A percentile compares a stretch with the other conserved stretches of the same genome.
These are phyloP conservation scores for Backusella australiensis DNA, from an alignment of 192 early-diverging fungal species.

Conservation along the genomic window DNA sequence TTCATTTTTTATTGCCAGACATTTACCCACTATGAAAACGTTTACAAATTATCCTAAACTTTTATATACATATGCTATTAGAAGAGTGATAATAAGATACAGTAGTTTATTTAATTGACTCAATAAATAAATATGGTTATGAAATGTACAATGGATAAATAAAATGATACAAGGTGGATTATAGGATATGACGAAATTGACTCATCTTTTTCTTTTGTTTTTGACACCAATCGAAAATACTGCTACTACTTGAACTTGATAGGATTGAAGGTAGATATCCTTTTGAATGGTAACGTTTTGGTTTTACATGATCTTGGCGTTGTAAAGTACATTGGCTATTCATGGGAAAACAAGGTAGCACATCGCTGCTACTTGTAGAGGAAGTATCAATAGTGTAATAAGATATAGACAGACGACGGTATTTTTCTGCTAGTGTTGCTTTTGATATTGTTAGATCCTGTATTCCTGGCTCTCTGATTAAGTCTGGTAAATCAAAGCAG, in stretches of 20 bases:
- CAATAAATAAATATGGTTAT: not conserved
- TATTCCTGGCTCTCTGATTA: not conserved
- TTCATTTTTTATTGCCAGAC: not conserved
- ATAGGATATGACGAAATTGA: not conserved
- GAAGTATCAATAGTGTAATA: not conserved
- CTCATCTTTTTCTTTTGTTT: not conserved
- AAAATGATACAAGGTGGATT: not conserved
- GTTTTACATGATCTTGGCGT: not conserved
- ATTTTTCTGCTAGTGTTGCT: not conserved
- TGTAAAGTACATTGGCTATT: conserved; percentile 2
- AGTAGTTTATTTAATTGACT: not conserved
- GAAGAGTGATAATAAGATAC: not conserved
- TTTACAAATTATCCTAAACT: not conserved
- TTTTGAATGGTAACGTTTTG: not conserved
- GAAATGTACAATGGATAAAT: not conserved
- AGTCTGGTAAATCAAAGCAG: not conserved
- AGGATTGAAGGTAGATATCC: not conserved
- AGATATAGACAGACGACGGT: not conserved
- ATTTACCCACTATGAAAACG: not conserved
- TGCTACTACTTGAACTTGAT: not conserved
- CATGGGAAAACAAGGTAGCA: not conserved
- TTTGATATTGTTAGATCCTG: not conserved
- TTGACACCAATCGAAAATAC: not conserved
- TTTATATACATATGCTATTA: not conserved
- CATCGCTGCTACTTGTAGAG: not conserved